These are phyloP conservation scores for Aspergillus conjunctus DNA, from an alignment of 495 filamentous ascomycete species.

Conservation along the genomic window DNA sequence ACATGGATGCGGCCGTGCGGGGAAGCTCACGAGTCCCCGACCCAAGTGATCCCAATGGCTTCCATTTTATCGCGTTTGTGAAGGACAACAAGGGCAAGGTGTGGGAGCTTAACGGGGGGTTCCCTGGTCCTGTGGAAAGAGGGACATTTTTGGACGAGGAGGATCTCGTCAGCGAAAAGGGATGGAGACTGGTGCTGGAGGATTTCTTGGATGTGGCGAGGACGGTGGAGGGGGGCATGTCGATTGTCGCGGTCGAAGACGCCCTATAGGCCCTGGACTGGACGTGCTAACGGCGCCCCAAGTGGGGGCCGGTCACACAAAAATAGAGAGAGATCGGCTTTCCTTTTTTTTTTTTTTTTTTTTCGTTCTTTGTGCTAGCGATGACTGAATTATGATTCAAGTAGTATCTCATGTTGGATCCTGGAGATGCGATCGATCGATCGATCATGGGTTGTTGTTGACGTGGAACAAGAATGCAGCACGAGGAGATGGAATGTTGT, in stretches of 20 bases:
- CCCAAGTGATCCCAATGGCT: conserved; percentile 61
- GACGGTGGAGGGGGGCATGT: conserved; percentile 52
- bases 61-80: conserved; percentile 83
- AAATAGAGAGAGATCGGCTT: neutral
- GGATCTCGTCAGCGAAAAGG: conserved; percentile 69
- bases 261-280: neutral
- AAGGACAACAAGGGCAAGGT: conserved; percentile 64
- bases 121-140: conserved; percentile 74
- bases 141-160: conserved; percentile 61
- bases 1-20: conserved; percentile 65
- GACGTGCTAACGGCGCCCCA: neutral
- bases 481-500: neutral
- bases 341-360: neutral
- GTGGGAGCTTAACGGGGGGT: conserved; percentile 80
- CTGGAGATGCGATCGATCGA: neutral
- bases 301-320: neutral
- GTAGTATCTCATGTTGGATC: neutral
- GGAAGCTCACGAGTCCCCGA: conserved; percentile 69
- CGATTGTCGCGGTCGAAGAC: conserved; percentile 6
- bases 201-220: conserved; percentile 59
- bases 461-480: neutral
- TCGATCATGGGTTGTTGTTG: no score
- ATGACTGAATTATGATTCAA: no score
- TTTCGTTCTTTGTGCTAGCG: neutral
- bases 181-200: conserved; percentile 62